Percentiles rank a stretch among this genome's conserved stretches.
phyloP scores from a whole-genome alignment of 2,329 filamentous ascomycete species.

The Clarireedia sp. region DNA sequence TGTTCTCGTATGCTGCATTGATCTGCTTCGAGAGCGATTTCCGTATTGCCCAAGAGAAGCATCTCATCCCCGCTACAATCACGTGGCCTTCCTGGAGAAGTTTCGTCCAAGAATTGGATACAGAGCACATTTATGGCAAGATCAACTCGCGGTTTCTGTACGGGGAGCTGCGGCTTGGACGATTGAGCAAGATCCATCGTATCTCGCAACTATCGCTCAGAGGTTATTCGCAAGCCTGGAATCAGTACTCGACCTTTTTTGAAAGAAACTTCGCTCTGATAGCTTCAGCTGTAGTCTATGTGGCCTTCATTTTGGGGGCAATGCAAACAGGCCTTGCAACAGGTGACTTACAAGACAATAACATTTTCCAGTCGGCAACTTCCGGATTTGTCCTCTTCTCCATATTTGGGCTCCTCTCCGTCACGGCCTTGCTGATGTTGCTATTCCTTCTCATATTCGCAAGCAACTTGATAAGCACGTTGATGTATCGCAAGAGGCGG shows the following conservation, averaged over 20 bases:
- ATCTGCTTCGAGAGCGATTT: slow-evolving; percentile 32
- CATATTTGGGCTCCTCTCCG: slow-evolving; percentile 29
- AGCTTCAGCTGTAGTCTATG: slow-evolving; percentile 34
- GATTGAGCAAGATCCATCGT: slow-evolving; percentile 26
- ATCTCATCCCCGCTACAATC: slow-evolving; percentile 23
- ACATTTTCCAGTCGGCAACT: slow-evolving; percentile 35
- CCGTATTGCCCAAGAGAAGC: slow-evolving; percentile 26
- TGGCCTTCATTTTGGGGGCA: slow-evolving; percentile 39
- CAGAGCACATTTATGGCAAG: slow-evolving; percentile 11
- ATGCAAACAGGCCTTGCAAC: slow-evolving; percentile 42
- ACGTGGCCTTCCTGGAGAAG: slow-evolving; percentile 21
- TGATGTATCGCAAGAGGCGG: too few species aligned
- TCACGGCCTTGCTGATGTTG: too few species aligned
- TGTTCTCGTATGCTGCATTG: slow-evolving; percentile 30
- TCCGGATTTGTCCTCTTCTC: slow-evolving; percentile 43
- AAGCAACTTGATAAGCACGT: too few species aligned
- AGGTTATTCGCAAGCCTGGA: slow-evolving; percentile 9
- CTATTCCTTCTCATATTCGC: too few species aligned
- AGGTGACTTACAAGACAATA: slow-evolving; percentile 28
- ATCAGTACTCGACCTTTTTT: slow-evolving; percentile 35
- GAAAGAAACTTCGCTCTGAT: slow-evolving; percentile 36
- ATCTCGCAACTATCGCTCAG: slow-evolving; percentile 4
- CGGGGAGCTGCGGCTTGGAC: slow-evolving; percentile 30
- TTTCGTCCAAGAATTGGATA: slow-evolving; percentile 15
- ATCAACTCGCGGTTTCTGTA: slow-evolving; percentile 29